A percentile compares a stretch with the other conserved stretches of the same genome.
phyloP scores from a whole-genome alignment of 768 basidiomycete genomes.

The Pleurotus tuoliensis region DNA sequence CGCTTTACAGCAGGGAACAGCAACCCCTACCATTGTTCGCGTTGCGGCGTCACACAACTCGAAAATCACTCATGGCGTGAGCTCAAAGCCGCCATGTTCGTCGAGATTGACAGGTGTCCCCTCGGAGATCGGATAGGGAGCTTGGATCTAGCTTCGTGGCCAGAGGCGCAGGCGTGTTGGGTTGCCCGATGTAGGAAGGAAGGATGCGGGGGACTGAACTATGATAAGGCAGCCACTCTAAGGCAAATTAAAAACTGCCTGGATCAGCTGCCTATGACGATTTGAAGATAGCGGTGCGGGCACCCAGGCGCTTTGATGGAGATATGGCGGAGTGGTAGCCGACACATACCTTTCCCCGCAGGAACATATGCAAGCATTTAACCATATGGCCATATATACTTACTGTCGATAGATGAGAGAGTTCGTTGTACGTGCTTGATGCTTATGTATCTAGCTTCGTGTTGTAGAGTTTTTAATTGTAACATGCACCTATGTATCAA shows the following conservation, averaged over 20 bases:
- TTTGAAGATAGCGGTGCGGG: constrained; percentile 9
- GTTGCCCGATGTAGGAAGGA: constrained; percentile 47
- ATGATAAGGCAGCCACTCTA: constrained; percentile 56
- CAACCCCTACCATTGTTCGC: constrained; percentile 42
- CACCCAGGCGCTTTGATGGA: no score
- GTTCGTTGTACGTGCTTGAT: no score
- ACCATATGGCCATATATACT: no score
- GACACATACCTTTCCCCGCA: no score
- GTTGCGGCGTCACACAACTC: constrained; percentile 47
- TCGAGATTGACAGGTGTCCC: constrained; percentile 59
- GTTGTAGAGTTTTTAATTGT: no score
- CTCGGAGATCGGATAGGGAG: constrained; percentile 51
- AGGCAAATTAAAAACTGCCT: constrained; percentile 57
- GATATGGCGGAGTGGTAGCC: no score
- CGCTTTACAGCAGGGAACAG: constrained; percentile 52
- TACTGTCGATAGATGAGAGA: no score
- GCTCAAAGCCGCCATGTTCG: constrained; percentile 50
- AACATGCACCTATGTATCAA: no score
- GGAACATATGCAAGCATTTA: no score
- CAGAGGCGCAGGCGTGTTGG: constrained; percentile 61
- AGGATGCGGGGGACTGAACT: constrained; percentile 52
- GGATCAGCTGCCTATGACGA: constrained; percentile 41
- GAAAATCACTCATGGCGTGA: constrained; percentile 63
- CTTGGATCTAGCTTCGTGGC: constrained; percentile 49
- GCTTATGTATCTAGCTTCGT: no score